Evolutionary conservation across 2,329 filamentous ascomycete genomes (phyloP), one percentile per base, ranked within the genome.

Genomic region (Xylariaceae sp.): DNA sequence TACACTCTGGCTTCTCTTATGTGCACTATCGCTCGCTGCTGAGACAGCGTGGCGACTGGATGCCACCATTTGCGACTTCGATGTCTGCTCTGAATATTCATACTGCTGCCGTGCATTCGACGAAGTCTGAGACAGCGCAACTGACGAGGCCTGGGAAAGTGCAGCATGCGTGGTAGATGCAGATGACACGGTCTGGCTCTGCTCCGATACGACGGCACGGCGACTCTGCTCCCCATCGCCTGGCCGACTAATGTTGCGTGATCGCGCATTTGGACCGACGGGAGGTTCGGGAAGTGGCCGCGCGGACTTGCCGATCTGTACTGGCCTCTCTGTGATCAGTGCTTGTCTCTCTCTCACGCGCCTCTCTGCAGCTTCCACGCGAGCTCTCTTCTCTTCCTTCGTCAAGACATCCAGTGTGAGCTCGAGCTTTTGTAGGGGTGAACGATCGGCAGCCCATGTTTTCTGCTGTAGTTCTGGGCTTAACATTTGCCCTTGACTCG

Each of bases 351-450:
- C 87, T 66, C 86, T 83, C 15, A 87, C 83, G 49, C 84, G 82
- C 66, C 86, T 81, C 73, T 97, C 93, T 4, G 91, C 91, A 68
- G 93, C 89, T 71, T 92, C 84, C 3, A 93, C 85, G 51, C 90
- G 83, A 7, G 92, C 91, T 64, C 93, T 84, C 74, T 96, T 95
- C 75, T 97, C 92, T 75, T 97, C 92, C 74, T 97, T 97, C 73
- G 89, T 96, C 74, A 97, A 93, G 75, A 89, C 92, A 74, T 88
- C 89, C 70, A 97, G 82, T 69, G 90, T 94, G 70, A 90, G 85
- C 78, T 99, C 93, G 66, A 99, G 83, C 77, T 88, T 94, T 74
- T 99, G 93, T 55, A 99, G 81, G 55, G 95, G 94, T 64, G 93
- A 97, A 69, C 89, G 86, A 72, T 95, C 88, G 59, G 88, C 82